Evolutionary conservation across 1,284 basidiomycete genomes (phyloP), one percentile per base, ranked within the genome.

Genomic region (Caloboletus firmus): DNA sequence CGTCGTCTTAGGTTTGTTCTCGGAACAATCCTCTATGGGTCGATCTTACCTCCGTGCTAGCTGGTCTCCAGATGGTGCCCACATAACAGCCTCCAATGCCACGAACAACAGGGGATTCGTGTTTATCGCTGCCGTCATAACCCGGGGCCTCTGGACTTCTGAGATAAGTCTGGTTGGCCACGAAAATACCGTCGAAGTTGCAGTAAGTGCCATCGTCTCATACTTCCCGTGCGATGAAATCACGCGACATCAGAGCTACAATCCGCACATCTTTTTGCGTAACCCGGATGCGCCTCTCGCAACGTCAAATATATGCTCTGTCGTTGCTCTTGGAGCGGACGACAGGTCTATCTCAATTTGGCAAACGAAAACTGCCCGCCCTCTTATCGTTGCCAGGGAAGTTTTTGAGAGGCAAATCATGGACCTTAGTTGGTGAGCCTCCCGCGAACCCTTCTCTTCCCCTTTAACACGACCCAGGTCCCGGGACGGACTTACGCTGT

Each of bases 41-140:
- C 4, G n/a, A 36, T 32, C 55, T 52, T 30, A 62, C 39, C 11
- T 6, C 28, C 17, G 22, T 44, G 36, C 1, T 53, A 97, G 95
- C 65, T 99, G 96, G 97, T 97, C 95, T 1, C 96, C 96, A 3
- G 97, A 99, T 70, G 97, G 97, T n/a, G 91, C 93, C 8, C 93
- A 97, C 67, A 91, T 99, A 58, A 94, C 95, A 5, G 91, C 95
- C 1, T 96, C 95, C 0, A 99, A 99, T 66, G 95, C 96, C 4
- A 98, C 95, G 62, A 98, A 97, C 70, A 91, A 91, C 63, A 86
- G 88, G 59, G 95, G 95, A 4, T 95, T 94, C 51, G 95, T 99
- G 9, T 99, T 99, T 70, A 96, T 98, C 45, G 95, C 95, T 3
- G 93, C 93, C 12, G 93, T 99, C 26, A 94, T 98, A 59, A 88